Base-by-base conservation (phyloP, 2,329 filamentous ascomycete species). In the Drechslera avenae region DNA sequence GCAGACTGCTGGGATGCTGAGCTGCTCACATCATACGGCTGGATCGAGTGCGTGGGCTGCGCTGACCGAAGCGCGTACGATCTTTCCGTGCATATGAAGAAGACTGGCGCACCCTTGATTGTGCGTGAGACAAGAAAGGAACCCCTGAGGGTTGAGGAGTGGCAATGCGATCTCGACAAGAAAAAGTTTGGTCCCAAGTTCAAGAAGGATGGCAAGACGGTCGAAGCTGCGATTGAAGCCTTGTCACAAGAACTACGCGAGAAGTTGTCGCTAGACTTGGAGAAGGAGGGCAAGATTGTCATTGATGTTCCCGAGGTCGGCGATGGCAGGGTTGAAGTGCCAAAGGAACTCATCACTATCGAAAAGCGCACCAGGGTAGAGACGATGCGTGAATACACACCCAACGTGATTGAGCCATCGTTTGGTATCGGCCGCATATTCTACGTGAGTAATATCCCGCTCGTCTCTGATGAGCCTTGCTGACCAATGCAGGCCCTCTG, bases 1-100 rank as follows among this genome's bases (percentile, higher is more conserved):
- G 84, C 87, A 48, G 94, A 99, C 79, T 99, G 94, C 79, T 97
- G 94, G 94, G 94, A 99, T 75, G 93, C 91, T 12, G 94, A 99
- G 75, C 80, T 99, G 47, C 81, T 89, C 57, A 97, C 90, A 50
- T 92, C 89, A 55, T 92, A 92, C 68, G 94, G 94, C 73, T 99
- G 94, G 94, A 90, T 97, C 57, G 94, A 99, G 80, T 97, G 93
- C 74, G 93, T 97, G 67, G 94, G 94, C 56, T 97, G 94, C 75
- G 94, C 94, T 54, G 93, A 97, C 73, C 86, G 94, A 67, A 96
- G 90, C 72, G 94, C 94, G 16, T 99, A 96, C 74, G 94, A 99
- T 76, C 75, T 97, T 73, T 88, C 85, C 30, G 92, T 97, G 8
- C 94, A 97, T 76, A 87, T 88, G 71, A 93, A 96, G 78, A 92